Evolutionary conservation across 345 rosid genomes (phyloP), one percentile per base, ranked within the genome.

Genomic region (Gossypium stocksii): DNA sequence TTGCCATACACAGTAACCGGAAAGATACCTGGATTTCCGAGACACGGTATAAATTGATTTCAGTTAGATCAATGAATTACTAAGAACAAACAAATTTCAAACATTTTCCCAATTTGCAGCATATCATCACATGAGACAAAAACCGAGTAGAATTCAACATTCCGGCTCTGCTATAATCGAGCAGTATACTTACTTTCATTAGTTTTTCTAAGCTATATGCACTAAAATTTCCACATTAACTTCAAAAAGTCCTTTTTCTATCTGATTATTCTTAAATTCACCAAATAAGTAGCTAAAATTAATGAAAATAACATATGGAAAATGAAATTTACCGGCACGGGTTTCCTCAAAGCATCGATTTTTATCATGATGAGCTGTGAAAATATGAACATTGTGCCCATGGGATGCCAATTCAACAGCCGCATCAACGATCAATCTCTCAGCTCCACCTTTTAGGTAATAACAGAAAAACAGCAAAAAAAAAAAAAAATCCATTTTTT

Each of bases 291-390:
- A 25, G 64, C 64, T 12, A 59, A 59, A 59, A 12, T 59, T 25
- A 59, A 4, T 25, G n/a, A 14, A 59, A 13, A 59, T 34, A 34
- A 68, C 10, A 68, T 1, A 58, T 2, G 44, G 48, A 15, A 66
- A 38, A 48, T 9, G 43, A 41, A 61, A 74, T 80, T 78, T 71
- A 88, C 97, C 97, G 0, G 87, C 79, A 63, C 91, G 79, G 70
- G 97, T 91, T 89, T 94, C 98, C 87, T 94, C 98, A 80, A 94
- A 92, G 78, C 97, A 94, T 70, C 93, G 83, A 74, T 74, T 86
- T 78, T 80, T 87, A 65, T 94, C 98, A 78, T 89, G 97, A 85
- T 92, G 96, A 80, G 98, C 87, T 2, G 98, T 92, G 74, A 91
- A 92, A 29, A 94, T 77, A 80, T 89, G 97, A 82, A 94, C 97